These are phyloP conservation scores for Naganishia sp. DNA, from an alignment of 1,284 basidiomycete species.

Conservation along the genomic window DNA sequence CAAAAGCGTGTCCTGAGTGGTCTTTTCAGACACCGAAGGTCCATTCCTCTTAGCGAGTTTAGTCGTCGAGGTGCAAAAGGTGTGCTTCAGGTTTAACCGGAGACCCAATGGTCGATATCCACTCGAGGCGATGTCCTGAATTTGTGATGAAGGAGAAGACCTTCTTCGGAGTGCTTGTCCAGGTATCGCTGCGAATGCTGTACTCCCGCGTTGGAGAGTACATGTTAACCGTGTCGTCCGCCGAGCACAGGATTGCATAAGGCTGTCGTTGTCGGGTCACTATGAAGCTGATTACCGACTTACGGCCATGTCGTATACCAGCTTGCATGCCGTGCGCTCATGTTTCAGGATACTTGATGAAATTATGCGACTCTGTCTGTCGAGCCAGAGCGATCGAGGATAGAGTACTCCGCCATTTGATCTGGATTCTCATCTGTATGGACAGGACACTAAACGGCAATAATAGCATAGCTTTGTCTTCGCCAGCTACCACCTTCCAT, in stretches of 20 bases:
- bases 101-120: neutral
- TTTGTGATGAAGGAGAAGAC: neutral
- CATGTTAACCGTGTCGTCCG: neutral
- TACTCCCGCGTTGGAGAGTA: neutral
- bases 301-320: too few relatives aligned
- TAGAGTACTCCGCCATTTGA: neutral
- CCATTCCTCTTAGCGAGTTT: neutral
- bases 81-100: neutral
- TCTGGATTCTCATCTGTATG: too few relatives aligned
- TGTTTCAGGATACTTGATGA: constrained; percentile 6
- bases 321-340: neutral
- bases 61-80: neutral
- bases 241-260: too few relatives aligned
- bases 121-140: neutral
- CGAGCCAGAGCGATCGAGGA: constrained; percentile 7
- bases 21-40: neutral
- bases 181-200: neutral
- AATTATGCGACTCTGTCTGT: constrained; percentile 4
- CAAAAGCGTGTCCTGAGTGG: constrained; percentile 13
- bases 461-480: too few relatives aligned
- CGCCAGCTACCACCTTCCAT: too few relatives aligned
- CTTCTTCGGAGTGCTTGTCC: neutral
- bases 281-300: too few relatives aligned
- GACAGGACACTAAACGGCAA: too few relatives aligned
- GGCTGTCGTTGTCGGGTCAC: too few relatives aligned